Evolutionary conservation across 176 grass and related monocot species (phyloP).

Genomic region (Elymus sibiricus): DNA sequence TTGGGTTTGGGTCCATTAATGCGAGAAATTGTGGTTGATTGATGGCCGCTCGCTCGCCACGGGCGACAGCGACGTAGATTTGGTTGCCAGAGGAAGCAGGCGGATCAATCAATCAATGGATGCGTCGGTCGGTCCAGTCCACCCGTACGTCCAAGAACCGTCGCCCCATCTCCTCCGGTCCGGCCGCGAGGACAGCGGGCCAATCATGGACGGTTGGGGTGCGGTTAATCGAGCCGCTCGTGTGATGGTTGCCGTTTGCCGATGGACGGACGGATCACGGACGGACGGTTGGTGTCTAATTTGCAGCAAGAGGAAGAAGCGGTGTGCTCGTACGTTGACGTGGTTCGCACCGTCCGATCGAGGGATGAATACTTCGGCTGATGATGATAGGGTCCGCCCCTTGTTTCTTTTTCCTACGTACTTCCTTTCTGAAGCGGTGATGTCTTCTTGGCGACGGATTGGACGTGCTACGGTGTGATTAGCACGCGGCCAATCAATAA

Average conservation of each 20-base stretch:
- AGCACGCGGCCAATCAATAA: background rate
- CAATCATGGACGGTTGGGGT: too few species aligned
- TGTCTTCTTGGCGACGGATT: background rate
- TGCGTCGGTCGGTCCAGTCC: conserved; percentile 22
- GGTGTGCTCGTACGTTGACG: too few species aligned
- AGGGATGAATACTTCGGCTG: too few species aligned
- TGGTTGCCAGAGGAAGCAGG: conserved; percentile 38
- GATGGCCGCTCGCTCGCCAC: background rate
- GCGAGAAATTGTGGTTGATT: conserved; percentile 69
- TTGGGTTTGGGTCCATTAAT: conserved; percentile 40
- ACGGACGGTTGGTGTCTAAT: background rate
- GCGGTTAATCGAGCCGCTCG: background rate
- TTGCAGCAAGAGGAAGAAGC: background rate
- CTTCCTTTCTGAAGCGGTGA: too few species aligned
- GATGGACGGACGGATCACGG: too few species aligned
- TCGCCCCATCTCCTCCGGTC: conserved; percentile 10
- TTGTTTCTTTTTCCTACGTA: too few species aligned
- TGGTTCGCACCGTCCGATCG: too few species aligned
- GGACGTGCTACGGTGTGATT: background rate
- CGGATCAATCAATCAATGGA: background rate
- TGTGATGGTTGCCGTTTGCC: background rate
- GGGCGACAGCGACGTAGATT: conserved; percentile 35
- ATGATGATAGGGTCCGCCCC: too few species aligned
- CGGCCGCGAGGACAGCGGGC: background rate
- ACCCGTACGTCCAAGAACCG: background rate